These are phyloP conservation scores for Vaccinium myrtillus DNA, from an alignment of 148 eudicot species.

Conservation along the genomic window DNA sequence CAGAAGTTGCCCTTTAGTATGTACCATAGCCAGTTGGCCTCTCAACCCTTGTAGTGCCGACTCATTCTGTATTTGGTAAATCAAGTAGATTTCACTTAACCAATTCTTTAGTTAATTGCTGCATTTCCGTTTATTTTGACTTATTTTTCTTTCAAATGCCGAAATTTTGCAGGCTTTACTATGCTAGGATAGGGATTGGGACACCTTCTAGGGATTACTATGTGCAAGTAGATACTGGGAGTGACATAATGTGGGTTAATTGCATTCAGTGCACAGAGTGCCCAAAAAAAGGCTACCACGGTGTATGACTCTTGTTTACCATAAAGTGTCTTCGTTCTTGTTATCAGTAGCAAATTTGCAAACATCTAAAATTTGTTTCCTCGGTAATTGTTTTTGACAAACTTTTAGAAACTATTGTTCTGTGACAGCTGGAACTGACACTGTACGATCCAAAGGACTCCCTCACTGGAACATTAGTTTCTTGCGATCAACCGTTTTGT, in stretches of 20 bases:
- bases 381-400: slow-evolving; percentile 4
- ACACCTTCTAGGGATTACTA: slow-evolving; percentile 82
- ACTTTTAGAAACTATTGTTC: slow-evolving; percentile 14
- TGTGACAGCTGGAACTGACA: slow-evolving; percentile 75
- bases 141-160: background rate
- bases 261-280: slow-evolving; percentile 85
- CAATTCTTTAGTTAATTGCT: background rate
- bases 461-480: slow-evolving; percentile 46
- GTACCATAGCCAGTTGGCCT: background rate
- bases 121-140: background rate
- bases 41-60: background rate
- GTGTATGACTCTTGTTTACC: slow-evolving; percentile 45
- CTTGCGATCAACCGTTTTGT: slow-evolving; percentile 66
- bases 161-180: slow-evolving; percentile 70
- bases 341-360: background rate
- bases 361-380: background rate
- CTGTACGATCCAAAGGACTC: slow-evolving; percentile 72
- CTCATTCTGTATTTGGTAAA: background rate
- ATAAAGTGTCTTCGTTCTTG: slow-evolving; percentile 7
- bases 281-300: slow-evolving; percentile 80
- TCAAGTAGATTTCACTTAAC: no score
- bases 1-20: background rate
- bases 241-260: slow-evolving; percentile 92
- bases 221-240: slow-evolving; percentile 98
- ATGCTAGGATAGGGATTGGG: slow-evolving; percentile 87